Conservation (phyloP, 2,329 filamentous ascomycete species). For the Alternaria burnsii region DNA sequence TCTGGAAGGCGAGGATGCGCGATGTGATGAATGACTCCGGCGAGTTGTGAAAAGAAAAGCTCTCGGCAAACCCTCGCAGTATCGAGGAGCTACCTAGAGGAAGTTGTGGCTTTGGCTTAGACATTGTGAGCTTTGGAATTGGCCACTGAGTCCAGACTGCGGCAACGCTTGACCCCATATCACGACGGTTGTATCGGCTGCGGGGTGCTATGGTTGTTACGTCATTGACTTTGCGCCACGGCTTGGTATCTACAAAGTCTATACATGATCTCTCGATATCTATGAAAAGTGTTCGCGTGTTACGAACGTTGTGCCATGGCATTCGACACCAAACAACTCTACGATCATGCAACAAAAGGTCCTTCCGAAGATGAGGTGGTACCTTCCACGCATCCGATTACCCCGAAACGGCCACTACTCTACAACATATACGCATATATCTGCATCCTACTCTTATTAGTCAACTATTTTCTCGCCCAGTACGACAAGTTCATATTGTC, state of each 20-base stretch:
- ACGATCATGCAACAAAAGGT: no score
- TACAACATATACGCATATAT: background rate
- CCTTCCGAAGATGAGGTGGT: no score
- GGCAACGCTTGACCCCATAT: background rate
- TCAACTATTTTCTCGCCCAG: conserved; percentile 1
- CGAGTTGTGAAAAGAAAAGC: conserved; percentile 1
- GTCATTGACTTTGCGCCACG: conserved; percentile 2
- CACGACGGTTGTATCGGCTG: background rate
- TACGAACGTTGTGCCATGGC: no score
- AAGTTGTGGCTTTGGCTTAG: conserved; percentile 2
- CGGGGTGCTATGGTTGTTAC: background rate
- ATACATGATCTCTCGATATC: background rate
- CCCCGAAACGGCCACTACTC: background rate
- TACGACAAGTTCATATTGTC: conserved; percentile 3
- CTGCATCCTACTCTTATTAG: background rate
- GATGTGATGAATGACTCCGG: conserved; percentile 1
- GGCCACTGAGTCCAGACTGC: no score
- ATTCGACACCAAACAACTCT: no score
- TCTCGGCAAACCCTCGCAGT: background rate
- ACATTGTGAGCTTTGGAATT: background rate
- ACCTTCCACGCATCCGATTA: no score
- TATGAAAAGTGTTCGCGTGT: no score
- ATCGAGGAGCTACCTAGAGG: background rate
- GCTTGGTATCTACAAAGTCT: background rate
- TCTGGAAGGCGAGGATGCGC: background rate